Evolutionary conservation across 805 yeast species (phyloP), one percentile per base, ranked within the genome.

Genomic region (Isabelozyma pseudorhagii): DNA sequence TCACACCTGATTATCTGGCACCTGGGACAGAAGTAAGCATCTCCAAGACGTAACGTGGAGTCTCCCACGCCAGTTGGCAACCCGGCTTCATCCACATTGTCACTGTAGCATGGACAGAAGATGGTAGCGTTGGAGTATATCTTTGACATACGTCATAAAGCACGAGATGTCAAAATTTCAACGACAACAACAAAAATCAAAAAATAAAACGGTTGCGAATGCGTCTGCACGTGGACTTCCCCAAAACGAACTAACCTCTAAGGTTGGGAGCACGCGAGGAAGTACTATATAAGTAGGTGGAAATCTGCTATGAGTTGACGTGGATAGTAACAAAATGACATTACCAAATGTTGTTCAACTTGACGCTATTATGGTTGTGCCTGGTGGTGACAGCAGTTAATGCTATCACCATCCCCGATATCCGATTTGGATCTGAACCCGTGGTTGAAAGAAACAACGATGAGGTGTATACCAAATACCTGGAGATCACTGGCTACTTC

Each of bases 21-120:
- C 11, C 59, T 54, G 1, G 75, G 74, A 49, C 78, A 74, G 48
- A 69, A 71, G 46, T 54, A 64, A 14, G 70, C 51, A 8, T 66
- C 67, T 1, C 68, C 55, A 5, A 67, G 52, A 17, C 40, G 46
- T 49, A 48, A 42, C 3, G 6, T 8, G 28, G 31, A 18, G 13
- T 15, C 28, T 5, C 8, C 28, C 14, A 41, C 25, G 10, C n/a
- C 14, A 10, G 28, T n/a, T 10, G 44, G 44, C 15, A 41, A 21
- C 44, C 14, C 11, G 44, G 17, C 15, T 9, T 27, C 44, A 21
- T 18, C 44, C 13, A 27, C 15, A n/a, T n/a, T 8, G 9, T 10
- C 44, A 27, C 25, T 27, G 14, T 11, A 14, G 44, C 44, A 41
- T 18, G 61, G 57, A 42, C 68, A 62, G 46, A 54, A 59, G 39